Base-by-base conservation (phyloP, 2,329 filamentous ascomycete genomes). In the Ophiostoma sp. region DNA sequence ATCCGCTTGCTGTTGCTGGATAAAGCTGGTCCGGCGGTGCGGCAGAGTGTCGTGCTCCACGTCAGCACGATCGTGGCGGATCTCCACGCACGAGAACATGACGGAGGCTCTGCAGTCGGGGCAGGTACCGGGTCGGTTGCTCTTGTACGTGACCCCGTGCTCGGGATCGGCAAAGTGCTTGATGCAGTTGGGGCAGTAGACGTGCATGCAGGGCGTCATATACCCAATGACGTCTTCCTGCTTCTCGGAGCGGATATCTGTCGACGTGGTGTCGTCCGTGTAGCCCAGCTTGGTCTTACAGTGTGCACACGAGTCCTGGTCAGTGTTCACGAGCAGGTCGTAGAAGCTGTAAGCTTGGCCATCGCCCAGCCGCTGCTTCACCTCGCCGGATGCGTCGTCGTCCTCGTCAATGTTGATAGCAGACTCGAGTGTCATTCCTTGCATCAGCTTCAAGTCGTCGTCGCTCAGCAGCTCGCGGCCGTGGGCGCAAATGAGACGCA, bases 391-490 rank as follows among this genome's bases (percentile, higher is more conserved):
- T 6, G 57, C n/a, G 9, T 91, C 89, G 6, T 91, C 90, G 57
- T 95, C 92, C 68, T 94, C 93, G 75, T 96, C 94, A 28, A 98
- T 87, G 77, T 97, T 93, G 78, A 99, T 97, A 2, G 96, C 93
- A 76, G 93, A 93, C 52, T 93, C 91, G 9, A 90, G 90, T n/a
- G 91, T 94, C 81, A 93, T 87, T 31, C 95, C 95, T 79, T 94
- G 92, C 69, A 95, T 89, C 3, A 92, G 86, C 76, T 92, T 90
- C 63, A 97, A 84, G 78, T 98, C 95, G 25, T 95, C 92, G 48
- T 95, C 90, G 73, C 91, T 93, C 2, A 99, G 87, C 78, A 99
- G 87, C 74, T 98, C 95, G 76, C 92, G 92, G n/a, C 96, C 96
- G 80, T 98, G 95, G 0, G 95, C 96, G 79, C 95, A 98, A 70